Conservation (phyloP, 805 yeast genomes). For the Hermanozyma aechmeae region DNA sequence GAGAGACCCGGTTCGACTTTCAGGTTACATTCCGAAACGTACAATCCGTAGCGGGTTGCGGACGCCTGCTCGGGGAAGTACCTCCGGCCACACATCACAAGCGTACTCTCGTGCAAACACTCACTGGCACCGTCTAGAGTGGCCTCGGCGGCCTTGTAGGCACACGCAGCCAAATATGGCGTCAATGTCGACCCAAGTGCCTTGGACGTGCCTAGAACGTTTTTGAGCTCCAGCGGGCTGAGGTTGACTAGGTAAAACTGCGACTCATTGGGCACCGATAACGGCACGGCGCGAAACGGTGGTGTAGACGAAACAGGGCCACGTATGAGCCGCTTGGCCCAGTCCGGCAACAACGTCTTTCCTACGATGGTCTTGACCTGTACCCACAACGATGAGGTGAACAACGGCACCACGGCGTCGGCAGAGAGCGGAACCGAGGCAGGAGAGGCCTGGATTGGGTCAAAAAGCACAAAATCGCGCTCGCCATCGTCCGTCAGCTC, state of each 20-base stretch:
- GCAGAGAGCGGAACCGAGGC: constrained; percentile 1
- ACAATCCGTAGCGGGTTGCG: constrained; percentile 6
- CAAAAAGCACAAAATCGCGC: constrained; percentile 2
- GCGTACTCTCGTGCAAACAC: too few relatives aligned
- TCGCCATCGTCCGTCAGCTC: not conserved
- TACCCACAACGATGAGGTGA: constrained; percentile 1
- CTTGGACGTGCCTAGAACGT: constrained; percentile 3
- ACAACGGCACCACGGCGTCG: constrained; percentile 3
- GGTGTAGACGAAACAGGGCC: constrained; percentile 3
- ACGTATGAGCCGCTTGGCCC: constrained; percentile 1
- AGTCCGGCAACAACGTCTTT: constrained; percentile 1
- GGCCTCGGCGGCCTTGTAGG: constrained; percentile 2
- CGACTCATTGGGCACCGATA: constrained; percentile 2
- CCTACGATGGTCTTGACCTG: constrained; percentile 1
- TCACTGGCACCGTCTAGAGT: constrained; percentile 2
- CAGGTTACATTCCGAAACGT: constrained; percentile 1
- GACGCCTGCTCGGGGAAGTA: constrained; percentile 3
- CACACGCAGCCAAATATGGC: constrained; percentile 4
- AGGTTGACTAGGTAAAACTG: constrained; percentile 3
- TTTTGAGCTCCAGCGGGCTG: constrained; percentile 1
- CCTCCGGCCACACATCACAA: constrained; percentile 6
- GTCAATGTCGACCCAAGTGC: constrained; percentile 4
- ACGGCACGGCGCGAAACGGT: constrained; percentile 3
- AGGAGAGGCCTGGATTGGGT: constrained; percentile 1
- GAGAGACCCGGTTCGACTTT: constrained; percentile 1